Base-by-base conservation (phyloP, 179 eudicot species). In the Beta macrorhiza region DNA sequence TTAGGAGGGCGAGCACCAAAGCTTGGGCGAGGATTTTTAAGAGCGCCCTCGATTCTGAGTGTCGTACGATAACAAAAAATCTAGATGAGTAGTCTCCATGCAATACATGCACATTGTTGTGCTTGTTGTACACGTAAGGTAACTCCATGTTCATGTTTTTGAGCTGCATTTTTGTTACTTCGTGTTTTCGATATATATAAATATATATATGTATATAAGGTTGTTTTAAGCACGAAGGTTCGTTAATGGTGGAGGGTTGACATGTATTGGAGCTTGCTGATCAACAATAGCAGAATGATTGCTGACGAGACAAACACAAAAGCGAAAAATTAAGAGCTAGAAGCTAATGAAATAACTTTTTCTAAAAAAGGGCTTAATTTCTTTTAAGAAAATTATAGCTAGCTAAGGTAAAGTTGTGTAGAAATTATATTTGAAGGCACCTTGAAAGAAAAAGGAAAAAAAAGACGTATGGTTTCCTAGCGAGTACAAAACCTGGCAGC, bases 401-500 rank as follows among this genome's bases (percentile, higher is more conserved):
- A 37, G 42, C 42, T 0, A 49, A 13, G 4, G 49, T 17, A 1
- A 15, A 29, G 52, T 63, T 22, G 53, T 49, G 47, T n/a, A n/a
- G 29, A 32, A 74, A 17, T 29, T 29, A 6, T 15, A 13, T 13
- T 59, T 9, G 7, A 22, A 29, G 25, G 72, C 58, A 65, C 42
- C 42, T 37, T 37, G 1, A 1, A 37, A 37, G 42, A 37, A 80
- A 72, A 47, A 74, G n/a, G 7, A 12, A 19, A 56, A 76, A 59
- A 61, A 22, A 87, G 52, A 5, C 6, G 72, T 67, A 68, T 42
- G 20, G 20, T 65, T 20, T 25, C 49, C 79, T 89, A 91, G 84
- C 94, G 97, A 79, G 89, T 83, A 86, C 93, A 91, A 76, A 91
- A 92, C 84, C 97, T 87, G 69, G 97, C 77, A 62, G 92, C 89